phyloP scores from a whole-genome alignment of 2,329 filamentous ascomycete species.

The Cadophora sp. region DNA sequence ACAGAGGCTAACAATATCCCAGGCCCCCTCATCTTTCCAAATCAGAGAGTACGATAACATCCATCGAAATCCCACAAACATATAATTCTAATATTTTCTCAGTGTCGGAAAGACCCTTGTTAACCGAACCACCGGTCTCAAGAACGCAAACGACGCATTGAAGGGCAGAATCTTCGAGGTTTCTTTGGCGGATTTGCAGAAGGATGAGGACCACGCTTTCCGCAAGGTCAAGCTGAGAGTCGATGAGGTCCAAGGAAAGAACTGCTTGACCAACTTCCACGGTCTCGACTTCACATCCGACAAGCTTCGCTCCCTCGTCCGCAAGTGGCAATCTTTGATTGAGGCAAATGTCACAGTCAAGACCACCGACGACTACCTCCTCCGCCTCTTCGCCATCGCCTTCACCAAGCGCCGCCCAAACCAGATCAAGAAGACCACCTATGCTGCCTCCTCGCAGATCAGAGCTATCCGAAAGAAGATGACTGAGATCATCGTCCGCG shows the following conservation, averaged over 20 bases:
- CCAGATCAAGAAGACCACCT: conserved; percentile 99
- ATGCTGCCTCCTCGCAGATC: conserved; percentile 96
- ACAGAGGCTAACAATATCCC: conserved; percentile 40
- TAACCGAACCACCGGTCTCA: conserved; percentile 99
- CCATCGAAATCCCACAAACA: conserved; percentile 26
- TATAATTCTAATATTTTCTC: conserved; percentile 48
- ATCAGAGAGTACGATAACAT: conserved; percentile 78
- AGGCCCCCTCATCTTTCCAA: conserved; percentile 96
- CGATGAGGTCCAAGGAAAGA: conserved; percentile 99
- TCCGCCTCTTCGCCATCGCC: conserved; percentile 97
- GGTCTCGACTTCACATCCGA: conserved; percentile 99
- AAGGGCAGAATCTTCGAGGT: conserved; percentile 99
- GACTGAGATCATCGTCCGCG: conserved; percentile 97
- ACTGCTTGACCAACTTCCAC: conserved; percentile 99
- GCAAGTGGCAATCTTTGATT: conserved; percentile 99
- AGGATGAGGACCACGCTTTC: conserved; percentile 99
- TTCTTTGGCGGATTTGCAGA: conserved; percentile 97
- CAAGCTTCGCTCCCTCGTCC: conserved; percentile 98
- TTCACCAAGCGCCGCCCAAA: conserved; percentile 99
- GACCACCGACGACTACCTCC: conserved; percentile 99
- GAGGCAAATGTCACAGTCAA: conserved; percentile 99
- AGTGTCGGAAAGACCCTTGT: conserved; percentile 99
- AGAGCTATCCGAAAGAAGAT: conserved; percentile 99
- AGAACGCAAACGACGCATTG: conserved; percentile 99
- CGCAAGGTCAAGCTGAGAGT: conserved; percentile 99